These are phyloP conservation scores for Boletus rufocinnamomeus DNA, from an alignment of 768 basidiomycete species.

Conservation along the genomic window DNA sequence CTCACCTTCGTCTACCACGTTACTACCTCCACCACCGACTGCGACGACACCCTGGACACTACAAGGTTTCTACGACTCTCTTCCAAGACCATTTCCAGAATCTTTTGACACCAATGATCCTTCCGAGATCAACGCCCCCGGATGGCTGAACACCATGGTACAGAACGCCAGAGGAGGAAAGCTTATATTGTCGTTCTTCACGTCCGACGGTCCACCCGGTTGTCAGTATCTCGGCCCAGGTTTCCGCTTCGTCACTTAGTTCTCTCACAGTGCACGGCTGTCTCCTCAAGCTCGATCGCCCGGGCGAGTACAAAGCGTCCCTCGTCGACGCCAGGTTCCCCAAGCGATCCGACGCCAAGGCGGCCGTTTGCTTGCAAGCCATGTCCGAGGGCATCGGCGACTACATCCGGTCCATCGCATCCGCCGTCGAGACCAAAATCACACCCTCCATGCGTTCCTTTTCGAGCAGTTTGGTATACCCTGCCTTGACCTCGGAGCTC, in stretches of 20 bases:
- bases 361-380: constrained; percentile 64
- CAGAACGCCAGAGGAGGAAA: constrained; percentile 55
- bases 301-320: constrained; percentile 52
- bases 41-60: constrained; percentile 40
- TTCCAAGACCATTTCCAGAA: constrained; percentile 67
- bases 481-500: constrained; percentile 48
- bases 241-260: constrained; percentile 5
- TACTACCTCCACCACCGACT: constrained; percentile 1
- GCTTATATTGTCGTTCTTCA: constrained; percentile 46
- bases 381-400: constrained; percentile 62
- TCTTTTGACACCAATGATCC: constrained; percentile 45
- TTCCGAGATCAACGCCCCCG: constrained; percentile 54
- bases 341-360: constrained; percentile 66
- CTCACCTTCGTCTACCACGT: constrained; percentile 1
- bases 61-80: constrained; percentile 61
- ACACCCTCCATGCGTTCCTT: constrained; percentile 47
- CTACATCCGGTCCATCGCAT: constrained; percentile 51
- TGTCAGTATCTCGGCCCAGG: constrained; percentile 40
- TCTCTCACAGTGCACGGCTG: constrained; percentile 56
- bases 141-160: constrained; percentile 52
- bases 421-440: constrained; percentile 47
- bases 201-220: constrained; percentile 42
- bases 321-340: constrained; percentile 64
- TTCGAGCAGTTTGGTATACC: constrained; percentile 47
- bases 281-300: constrained; percentile 53